Evolutionary conservation across 306 rosid genomes (phyloP), one percentile per base, ranked within the genome.

Genomic region (Cicer cuneatum): DNA sequence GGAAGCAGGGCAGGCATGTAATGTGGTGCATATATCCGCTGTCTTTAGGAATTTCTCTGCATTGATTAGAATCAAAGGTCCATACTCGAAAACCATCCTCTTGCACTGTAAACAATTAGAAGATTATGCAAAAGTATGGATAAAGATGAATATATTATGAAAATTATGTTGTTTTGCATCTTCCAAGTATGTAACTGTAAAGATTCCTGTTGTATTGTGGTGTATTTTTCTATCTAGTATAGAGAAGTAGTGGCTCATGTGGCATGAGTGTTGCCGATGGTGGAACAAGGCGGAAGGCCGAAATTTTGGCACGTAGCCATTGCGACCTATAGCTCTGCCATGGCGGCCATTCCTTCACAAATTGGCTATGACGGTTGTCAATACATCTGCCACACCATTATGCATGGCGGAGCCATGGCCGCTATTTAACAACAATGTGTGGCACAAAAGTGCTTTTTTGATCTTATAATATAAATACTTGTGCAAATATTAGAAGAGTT

Each of bases 41-140:
- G 81, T 71, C 81, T 89, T 90, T 15, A 94, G 85, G 81, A 83
- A 83, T 82, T 92, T 87, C 92, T 90, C 96, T 35, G 92, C 89
- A 71, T 89, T 89, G 39, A 80, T 47, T 10, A 92, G 78, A 63
- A 87, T 15, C 61, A 86, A 56, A 5, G 97, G 92, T 68, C 96
- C 96, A 77, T 92, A 95, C 83, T 90, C 73, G 46, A 92, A 89
- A 60, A 95, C 96, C 61, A 86, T 10, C 73, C 47, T 89, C 90
- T 92, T 95, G 93, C 97, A 95, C 97, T 91, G 93, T 80, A 79
- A 78, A 81, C 60, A 10, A 56, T 16, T 14, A 39, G 42, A 21
- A 8, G 15, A 49, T 69, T 69, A 47, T 7, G 24, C 10, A 10
- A 46, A 38, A 18, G 10, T 12, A 18, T 48, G 5, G 51, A 63